phyloP scores from a whole-genome alignment of 495 filamentous ascomycete species.

The Cercophora samala region DNA sequence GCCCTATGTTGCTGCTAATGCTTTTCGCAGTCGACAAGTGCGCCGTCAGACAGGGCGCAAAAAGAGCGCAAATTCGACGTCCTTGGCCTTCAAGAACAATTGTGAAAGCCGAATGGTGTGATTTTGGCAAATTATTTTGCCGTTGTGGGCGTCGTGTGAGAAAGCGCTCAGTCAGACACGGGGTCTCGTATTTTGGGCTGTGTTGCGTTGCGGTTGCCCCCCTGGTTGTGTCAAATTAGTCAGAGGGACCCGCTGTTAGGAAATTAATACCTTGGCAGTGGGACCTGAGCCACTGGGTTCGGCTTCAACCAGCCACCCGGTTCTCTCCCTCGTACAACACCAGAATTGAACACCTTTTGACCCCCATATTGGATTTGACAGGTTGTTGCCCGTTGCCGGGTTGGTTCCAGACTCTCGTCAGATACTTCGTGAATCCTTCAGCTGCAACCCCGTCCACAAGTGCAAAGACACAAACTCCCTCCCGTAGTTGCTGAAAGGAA shows the following conservation, averaged over 20 bases:
- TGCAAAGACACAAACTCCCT: background rate
- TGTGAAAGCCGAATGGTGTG: background rate
- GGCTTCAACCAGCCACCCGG: too few relatives aligned
- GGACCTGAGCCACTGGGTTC: too few relatives aligned
- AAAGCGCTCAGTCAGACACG: slow-evolving; percentile 7
- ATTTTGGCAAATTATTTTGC: background rate
- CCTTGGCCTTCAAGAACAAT: background rate
- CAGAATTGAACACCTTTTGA: too few relatives aligned
- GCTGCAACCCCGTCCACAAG: background rate
- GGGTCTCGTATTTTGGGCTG: slow-evolving; percentile 20
- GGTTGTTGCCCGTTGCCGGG: slow-evolving; percentile 5
- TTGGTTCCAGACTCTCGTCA: slow-evolving; percentile 7
- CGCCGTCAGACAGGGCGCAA: background rate
- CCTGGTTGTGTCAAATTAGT: background rate
- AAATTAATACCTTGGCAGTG: too few relatives aligned
- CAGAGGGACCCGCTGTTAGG: too few relatives aligned
- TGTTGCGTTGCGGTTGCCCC: slow-evolving; percentile 14
- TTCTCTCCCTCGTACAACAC: too few relatives aligned
- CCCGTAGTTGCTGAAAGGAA: background rate
- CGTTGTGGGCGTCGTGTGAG: slow-evolving; percentile 9
- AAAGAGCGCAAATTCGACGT: background rate
- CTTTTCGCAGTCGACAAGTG: background rate
- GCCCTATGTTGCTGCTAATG: slow-evolving; percentile 7
- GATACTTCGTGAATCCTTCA: slow-evolving; percentile 12
- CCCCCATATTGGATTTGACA: too few relatives aligned